Percentiles rank a stretch among this genome's conserved stretches.
Conservation (phyloP, 1,284 basidiomycete species). For the Termitomyces sp. region DNA sequence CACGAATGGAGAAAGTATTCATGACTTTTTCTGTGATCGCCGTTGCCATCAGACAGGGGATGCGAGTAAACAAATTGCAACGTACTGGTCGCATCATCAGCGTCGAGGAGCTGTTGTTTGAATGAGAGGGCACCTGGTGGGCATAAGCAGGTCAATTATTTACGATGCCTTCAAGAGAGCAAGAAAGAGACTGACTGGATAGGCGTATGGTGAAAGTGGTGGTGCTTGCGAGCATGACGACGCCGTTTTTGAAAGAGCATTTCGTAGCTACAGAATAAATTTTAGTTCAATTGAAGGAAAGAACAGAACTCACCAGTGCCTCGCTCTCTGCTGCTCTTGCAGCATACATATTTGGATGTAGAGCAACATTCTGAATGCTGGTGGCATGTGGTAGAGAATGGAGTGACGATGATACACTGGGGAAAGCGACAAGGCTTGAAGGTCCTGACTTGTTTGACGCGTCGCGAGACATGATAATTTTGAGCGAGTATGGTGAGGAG, state of each 20-base stretch:
- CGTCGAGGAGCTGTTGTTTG: slow-evolving; percentile 37
- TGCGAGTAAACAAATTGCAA: slow-evolving; percentile 11
- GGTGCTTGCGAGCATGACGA: slow-evolving; percentile 31
- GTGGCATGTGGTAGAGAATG: slow-evolving; percentile 65
- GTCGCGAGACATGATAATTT: slow-evolving; percentile 18
- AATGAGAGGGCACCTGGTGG: slow-evolving; percentile 31
- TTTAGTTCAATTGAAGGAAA: neutral
- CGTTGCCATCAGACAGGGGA: slow-evolving; percentile 12
- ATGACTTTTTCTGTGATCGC: slow-evolving; percentile 32
- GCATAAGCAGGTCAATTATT: neutral
- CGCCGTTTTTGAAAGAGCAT: slow-evolving; percentile 44
- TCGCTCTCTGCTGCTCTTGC: slow-evolving; percentile 64
- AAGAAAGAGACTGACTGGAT: slow-evolving; percentile 30
- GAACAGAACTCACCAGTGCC: slow-evolving; percentile 51
- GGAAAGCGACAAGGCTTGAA: slow-evolving; percentile 60
- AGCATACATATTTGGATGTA: slow-evolving; percentile 67
- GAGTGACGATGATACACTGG: slow-evolving; percentile 61
- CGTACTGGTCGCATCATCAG: slow-evolving; percentile 54
- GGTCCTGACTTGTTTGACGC: slow-evolving; percentile 24
- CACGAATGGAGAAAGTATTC: slow-evolving; percentile 20
- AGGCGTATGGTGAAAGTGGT: slow-evolving; percentile 30
- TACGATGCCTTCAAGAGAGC: neutral
- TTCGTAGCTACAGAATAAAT: slow-evolving; percentile 37
- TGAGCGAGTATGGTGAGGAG: neutral
- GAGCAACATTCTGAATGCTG: slow-evolving; percentile 54